These are phyloP conservation scores for Trametes elegans DNA, from an alignment of 768 basidiomycete species.

Conservation along the genomic window DNA sequence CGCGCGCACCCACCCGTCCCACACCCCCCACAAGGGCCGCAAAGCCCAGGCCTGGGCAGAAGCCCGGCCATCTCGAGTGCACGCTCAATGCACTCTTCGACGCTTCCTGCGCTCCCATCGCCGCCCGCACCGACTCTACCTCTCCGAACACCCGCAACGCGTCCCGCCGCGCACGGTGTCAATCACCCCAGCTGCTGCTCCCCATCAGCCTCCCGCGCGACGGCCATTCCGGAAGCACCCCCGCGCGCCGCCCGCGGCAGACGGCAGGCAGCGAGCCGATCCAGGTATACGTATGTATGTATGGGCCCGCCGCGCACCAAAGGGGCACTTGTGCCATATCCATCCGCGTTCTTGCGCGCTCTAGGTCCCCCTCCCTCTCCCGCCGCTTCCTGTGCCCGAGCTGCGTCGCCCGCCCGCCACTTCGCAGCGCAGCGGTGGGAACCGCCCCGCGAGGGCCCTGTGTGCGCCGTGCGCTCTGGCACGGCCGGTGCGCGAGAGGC, in stretches of 20 bases:
- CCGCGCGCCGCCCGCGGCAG: background rate
- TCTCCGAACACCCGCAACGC: too few relatives aligned
- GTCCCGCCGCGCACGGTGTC: too few relatives aligned
- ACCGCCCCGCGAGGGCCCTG: background rate
- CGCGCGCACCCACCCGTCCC: background rate
- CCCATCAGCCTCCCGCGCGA: constrained; percentile 6
- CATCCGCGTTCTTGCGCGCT: background rate
- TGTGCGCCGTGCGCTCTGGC: too few relatives aligned
- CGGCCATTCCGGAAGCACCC: background rate
- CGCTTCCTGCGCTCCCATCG: constrained; percentile 8
- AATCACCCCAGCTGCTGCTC: too few relatives aligned
- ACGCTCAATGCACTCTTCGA: background rate
- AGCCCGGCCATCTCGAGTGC: constrained; percentile 8
- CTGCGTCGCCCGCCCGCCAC: background rate
- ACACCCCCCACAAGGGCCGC: background rate
- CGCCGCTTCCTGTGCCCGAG: background rate
- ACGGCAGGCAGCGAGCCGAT: too few relatives aligned
- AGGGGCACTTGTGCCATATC: constrained; percentile 9
- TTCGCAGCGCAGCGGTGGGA: constrained; percentile 2
- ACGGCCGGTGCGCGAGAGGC: background rate
- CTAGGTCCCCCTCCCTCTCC: constrained; percentile 10
- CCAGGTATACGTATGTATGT: too few relatives aligned
- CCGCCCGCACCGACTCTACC: constrained; percentile 4
- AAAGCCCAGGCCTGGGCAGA: constrained; percentile 4
- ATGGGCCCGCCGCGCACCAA: background rate